Base-by-base conservation (phyloP, 495 filamentous ascomycete genomes). In the Penicillium angulare region DNA sequence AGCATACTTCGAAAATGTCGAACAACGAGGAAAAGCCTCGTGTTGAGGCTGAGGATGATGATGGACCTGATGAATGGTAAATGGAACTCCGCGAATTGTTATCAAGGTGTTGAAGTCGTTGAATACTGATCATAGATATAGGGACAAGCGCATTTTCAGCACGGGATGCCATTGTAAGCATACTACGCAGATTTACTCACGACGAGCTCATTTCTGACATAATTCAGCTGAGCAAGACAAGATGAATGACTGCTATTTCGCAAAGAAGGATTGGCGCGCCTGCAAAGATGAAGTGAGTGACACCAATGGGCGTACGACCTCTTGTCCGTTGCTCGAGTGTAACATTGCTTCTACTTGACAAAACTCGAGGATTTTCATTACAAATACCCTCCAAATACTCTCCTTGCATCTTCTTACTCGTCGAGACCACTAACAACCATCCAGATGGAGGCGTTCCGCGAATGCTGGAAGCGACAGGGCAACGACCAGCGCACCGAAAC, bases 91-190 rank as follows among this genome's bases (percentile, higher is more conserved):
- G 22, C n/a, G 10, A 26, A 8, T 2, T 4, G 33, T 22, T 45
- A n/a, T 18, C 2, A 44, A 23, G 23, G 34, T 6, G 13, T 31
- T 31, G 27, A 9, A 6, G 13, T 31, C 8, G 27, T 15, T 39
- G 24, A 36, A 22, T n/a, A 35, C 53, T 57, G 32, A 63, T 49
- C 68, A 9, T 31, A 15, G 22, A 12, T 10, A 36, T 55, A 92
- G 88, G 88, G 90, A 98, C 75, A 92, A 97, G 80, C 81, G 93
- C 60, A 98, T 98, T 62, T 93, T 89, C 73, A 96, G 90, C 70
- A 97, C 93, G 5, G 93, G 93, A 23, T 98, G 93, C 59, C 80
- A 92, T 66, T 81, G 93, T 96, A 73, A 50, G 75, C n/a, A n/a
- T n/a, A n/a, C n/a, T n/a, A n/a, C n/a, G n/a, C n/a, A 66, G 41